Evolutionary conservation across 257 asterid genomes (phyloP), one percentile per base, ranked within the genome.

Genomic region (Mitragyna speciosa): DNA sequence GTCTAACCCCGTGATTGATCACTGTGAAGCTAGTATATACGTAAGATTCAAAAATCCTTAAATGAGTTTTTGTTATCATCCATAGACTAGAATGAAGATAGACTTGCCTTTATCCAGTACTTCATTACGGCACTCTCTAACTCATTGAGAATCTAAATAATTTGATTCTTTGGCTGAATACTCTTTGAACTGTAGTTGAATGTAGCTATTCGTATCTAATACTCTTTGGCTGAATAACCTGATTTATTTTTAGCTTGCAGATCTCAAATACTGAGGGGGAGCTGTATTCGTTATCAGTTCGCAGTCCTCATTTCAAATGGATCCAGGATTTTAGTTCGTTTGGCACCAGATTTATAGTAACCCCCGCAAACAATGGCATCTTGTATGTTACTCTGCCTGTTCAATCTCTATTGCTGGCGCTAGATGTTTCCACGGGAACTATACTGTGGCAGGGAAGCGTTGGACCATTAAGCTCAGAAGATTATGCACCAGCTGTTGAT

Each of bases 11-110:
- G 91, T 90, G 75, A 88, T 94, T 72, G 98, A 94, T 90, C 97
- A 96, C 30, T 96, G 99, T 84, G 99, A 96, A 87, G 95, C 97
- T 77, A 91, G 91, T 80, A 83, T 93, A 68, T 95, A 90, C 69
- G 99, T 95, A 85, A 85, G 91, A n/a, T 73, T 72, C 69, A 15
- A 12, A 7, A 28, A 59, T 81, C 61, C 75, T 58, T 10, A 36
- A 36, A 8, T 26, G 56, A 8, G 26, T 11, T n/a, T 33, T 73
- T 59, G 33, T 45, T 10, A 16, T 59, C 28, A 43, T 72, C 47
- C 75, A 4, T 59, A 17, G 20, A 2, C 15, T 49, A n/a, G 26
- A 71, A 2, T 75, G 41, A 41, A 41, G 79, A 33, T 49, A 16
- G 26, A 7, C 33, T 36, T 75, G 49, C 12, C 28, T 41, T 41